Evolutionary conservation across 1,284 basidiomycete genomes (phyloP).

Genomic region (Ustilago cynodontis): DNA sequence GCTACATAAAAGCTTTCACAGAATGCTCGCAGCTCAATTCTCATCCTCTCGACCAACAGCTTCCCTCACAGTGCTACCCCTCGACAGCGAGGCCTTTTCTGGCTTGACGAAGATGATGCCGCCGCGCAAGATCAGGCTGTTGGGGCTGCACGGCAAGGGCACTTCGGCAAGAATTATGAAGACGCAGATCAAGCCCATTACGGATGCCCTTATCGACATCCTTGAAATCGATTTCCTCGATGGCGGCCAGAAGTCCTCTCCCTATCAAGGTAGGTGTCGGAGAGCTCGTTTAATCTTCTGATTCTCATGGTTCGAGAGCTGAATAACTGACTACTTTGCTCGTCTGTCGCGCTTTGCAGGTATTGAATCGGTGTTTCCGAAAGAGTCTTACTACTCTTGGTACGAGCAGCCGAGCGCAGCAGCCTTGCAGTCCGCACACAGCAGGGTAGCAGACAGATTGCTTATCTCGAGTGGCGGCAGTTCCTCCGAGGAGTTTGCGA

Average conservation of each 20-base stretch:
- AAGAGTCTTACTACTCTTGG: constrained; percentile 42
- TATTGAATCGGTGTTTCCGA: constrained; percentile 46
- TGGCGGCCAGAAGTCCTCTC: constrained; percentile 27
- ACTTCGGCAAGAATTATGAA: constrained; percentile 51
- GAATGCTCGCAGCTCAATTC: not conserved
- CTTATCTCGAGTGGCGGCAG: not conserved
- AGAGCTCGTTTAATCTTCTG: too few relatives aligned
- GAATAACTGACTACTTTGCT: not conserved
- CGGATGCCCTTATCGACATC: constrained; percentile 28
- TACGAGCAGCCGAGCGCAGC: constrained; percentile 38
- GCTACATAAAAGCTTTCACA: not conserved
- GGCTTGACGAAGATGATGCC: constrained; percentile 1
- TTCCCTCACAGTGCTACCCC: not conserved
- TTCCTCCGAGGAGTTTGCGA: not conserved
- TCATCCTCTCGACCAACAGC: not conserved
- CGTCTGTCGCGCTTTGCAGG: constrained; percentile 9
- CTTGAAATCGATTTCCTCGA: constrained; percentile 39
- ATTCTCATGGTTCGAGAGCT: not conserved
- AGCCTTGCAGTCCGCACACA: constrained; percentile 24
- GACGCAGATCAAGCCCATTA: constrained; percentile 49
- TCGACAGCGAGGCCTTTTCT: not conserved
- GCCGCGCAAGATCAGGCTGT: constrained; percentile 22
- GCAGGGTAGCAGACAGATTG: constrained; percentile 18
- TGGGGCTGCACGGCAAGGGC: constrained; percentile 53
- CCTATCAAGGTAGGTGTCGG: constrained; percentile 43